Evolutionary conservation across 78 protist species (phyloP), one percentile per base, ranked within the genome.

Genomic region (Monosiga brevicollis): DNA sequence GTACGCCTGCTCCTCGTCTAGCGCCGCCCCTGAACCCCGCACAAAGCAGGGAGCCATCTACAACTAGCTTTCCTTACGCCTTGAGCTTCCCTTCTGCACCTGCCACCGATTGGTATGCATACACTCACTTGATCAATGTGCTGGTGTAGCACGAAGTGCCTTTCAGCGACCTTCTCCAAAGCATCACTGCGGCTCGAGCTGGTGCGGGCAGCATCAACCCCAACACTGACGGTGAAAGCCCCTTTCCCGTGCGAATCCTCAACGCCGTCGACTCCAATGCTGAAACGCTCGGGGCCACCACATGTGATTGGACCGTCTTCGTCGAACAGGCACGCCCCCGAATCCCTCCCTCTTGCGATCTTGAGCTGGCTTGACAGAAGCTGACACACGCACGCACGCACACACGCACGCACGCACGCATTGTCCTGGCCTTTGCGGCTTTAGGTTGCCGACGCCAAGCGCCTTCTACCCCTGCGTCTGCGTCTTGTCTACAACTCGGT

Each of bases 271-370:
- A 84, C 36, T 80, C 76, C 35, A 36, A 9, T 70, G 26, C 10
- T 11, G 34, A 43, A 42, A 78, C 82, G n/a, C 86, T 83, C 38
- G 87, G 76, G 15, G 78, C 86, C 42, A 40, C 62, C 34, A 39
- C 35, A 70, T 41, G 77, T 37, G 80, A 74, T 25, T 84, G 87
- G 87, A 84, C 87, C 11, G 36, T 84, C 42, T 76, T 25, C 22
- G 42, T 84, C 42, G 87, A 84, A 78, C 87, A 84, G 43, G 40
- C n/a, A n/a, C n/a, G n/a, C n/a, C n/a, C n/a, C n/a, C 20, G n/a
- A n/a, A n/a, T n/a, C n/a, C n/a, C n/a, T n/a, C n/a, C n/a, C n/a
- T n/a, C n/a, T n/a, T n/a, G n/a, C n/a, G n/a, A n/a, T n/a, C n/a
- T n/a, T n/a, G 72, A 15, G 84, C 37, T 32, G 10, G 11, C 35